Base-by-base conservation (phyloP, 208 protist species). In the Acanthamoeba sp. region DNA sequence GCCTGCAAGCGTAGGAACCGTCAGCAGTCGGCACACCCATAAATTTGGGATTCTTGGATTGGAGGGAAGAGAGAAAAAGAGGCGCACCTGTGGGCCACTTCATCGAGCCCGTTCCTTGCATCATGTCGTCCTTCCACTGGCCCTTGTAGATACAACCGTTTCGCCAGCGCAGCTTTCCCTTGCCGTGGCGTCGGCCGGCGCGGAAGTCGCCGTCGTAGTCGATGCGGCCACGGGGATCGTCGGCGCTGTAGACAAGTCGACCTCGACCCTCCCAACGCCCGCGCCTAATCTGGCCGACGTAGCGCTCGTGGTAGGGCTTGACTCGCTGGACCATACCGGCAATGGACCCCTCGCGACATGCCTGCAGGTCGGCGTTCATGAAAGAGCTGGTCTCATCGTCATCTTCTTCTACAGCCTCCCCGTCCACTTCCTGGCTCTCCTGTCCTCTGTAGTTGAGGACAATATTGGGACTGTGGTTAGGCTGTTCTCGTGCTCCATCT, bases 61-160 rank as follows among this genome's bases (percentile, higher is more conserved):
- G 62, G 7, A 71, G 20, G 62, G 7, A 27, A 71, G 62, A 36
- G 62, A 10, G 48, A n/a, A n/a, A 1, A 27, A 27, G 36, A 48
- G 36, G 36, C 12, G 45, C 38, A 87, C 78, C 78, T 4, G 78
- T 87, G 57, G 85, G 85, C 85, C 85, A 91, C 34, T 42, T 64
- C 85, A 91, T 91, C 32, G 6, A 73, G 55, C 85, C 85, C 1
- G 0, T 73, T 45, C 85, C 85, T 14, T 91, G 50, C 85, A 91
- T 91, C 85, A 73, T 91, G 85, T 91, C 85, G 59, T 91, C 85
- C 85, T 91, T 91, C 85, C 85, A 91, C 18, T 16, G 14, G 85
- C 85, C 85, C 38, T 91, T 73, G 38, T 91, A 91, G n/a, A 73
- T 50, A 27, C 57, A 73, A 4, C 85, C 85, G 38, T 91, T 73